phyloP scores from a whole-genome alignment of 1,284 basidiomycete species.

The Paramarasmius palmivorus region DNA sequence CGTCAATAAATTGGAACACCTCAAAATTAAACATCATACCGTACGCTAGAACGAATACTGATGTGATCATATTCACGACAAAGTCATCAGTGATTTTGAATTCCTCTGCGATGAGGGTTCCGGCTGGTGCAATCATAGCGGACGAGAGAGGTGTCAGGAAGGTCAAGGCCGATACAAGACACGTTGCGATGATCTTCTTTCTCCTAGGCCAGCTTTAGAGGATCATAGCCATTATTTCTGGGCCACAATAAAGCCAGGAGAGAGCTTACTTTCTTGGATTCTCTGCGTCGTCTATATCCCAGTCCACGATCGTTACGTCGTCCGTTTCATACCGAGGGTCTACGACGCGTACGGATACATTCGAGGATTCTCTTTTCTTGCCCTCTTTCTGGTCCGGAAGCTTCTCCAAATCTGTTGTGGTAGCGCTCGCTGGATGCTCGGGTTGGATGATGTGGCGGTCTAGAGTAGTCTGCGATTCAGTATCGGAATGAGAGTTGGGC shows the following conservation, averaged over 20 bases:
- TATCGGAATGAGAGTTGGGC: too few relatives aligned
- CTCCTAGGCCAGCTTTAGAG: constrained; percentile 54
- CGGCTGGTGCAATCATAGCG: constrained; percentile 74
- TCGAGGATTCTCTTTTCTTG: neutral
- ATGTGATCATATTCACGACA: constrained; percentile 60
- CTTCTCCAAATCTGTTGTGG: too few relatives aligned
- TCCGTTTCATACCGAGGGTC: neutral
- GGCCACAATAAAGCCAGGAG: neutral
- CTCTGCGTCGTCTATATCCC: constrained; percentile 61
- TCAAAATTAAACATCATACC: constrained; percentile 39
- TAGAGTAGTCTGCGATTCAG: too few relatives aligned
- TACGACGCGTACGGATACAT: neutral
- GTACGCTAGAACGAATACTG: constrained; percentile 70
- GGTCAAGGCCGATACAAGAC: constrained; percentile 63
- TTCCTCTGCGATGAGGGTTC: constrained; percentile 48
- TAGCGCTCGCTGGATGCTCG: too few relatives aligned
- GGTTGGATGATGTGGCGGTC: too few relatives aligned
- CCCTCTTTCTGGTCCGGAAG: too few relatives aligned
- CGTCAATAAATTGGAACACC: constrained; percentile 23
- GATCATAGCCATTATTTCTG: neutral
- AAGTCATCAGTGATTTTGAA: constrained; percentile 56
- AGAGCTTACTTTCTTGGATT: constrained; percentile 64
- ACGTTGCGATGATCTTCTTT: constrained; percentile 63
- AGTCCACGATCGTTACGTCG: constrained; percentile 45
- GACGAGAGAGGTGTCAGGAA: constrained; percentile 70